Evolutionary conservation across 768 basidiomycete genomes (phyloP), one percentile per base, ranked within the genome.

Genomic region (Ephemerocybe angulata): DNA sequence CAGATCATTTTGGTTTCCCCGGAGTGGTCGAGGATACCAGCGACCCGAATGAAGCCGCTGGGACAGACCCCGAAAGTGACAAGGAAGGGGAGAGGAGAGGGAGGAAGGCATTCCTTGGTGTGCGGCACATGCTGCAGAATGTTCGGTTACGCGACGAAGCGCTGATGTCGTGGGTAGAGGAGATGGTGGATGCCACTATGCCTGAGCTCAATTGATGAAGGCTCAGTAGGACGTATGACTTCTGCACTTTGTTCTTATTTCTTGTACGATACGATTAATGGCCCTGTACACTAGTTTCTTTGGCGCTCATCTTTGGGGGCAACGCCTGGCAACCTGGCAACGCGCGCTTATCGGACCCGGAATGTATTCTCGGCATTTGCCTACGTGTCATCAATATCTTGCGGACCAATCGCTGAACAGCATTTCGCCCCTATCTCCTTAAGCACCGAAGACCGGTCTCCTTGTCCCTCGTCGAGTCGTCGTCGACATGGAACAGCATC

Each of bases 1-100:
- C 81, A 21, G 91, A 95, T 55, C 88, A 90, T 59, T 96, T 94
- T 68, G 93, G 93, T 0, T 91, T 96, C 67, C 94, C 94, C 4
- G 92, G 88, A 0, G 52, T 90, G 21, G 73, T 90, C 33, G 88
- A 91, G 57, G 90, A 88, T 21, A 78, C 80, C n/a, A 87, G 84
- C n/a, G 90, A 87, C 17, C 78, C 79, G 52, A 81, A 55, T 5
- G 56, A 69, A 54, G 65, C 84, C 70, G 53, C 77, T 70, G 70
- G 84, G 74, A 55, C 74, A 76, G 58, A 74, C 60, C 58, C 81
- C 76, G 61, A 77, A 66, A 73, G 70, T 30, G 87, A 86, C 56
- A 72, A 66, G 50, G 88, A 92, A 65, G 88, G 88, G 8, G 86
- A 88, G 63, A 72, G 81, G 55, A 79, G 78, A 46, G 92, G 91